Evolutionary conservation across 768 basidiomycete genomes (phyloP).

Genomic region (Rhizopogon vulgaris): DNA sequence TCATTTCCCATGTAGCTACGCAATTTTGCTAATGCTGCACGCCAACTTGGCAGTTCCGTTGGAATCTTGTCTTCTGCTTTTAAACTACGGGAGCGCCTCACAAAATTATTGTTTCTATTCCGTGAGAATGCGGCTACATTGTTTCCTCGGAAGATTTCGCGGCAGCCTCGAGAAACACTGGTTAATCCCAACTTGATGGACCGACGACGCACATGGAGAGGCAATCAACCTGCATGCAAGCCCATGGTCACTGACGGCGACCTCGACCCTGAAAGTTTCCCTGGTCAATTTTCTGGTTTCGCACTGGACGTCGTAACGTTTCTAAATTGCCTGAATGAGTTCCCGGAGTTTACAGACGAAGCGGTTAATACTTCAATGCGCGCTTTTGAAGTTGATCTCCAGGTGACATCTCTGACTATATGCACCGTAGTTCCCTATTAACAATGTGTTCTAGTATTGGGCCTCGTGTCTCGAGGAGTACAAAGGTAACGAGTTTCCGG

Average conservation of each 20-base stretch:
- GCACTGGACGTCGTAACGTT: constrained; percentile 47
- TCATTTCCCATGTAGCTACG: constrained; percentile 32
- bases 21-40: constrained; percentile 49
- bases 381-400: constrained; percentile 45
- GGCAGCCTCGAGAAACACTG: constrained; percentile 32
- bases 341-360: constrained; percentile 51
- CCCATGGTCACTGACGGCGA: constrained; percentile 33
- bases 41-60: constrained; percentile 50
- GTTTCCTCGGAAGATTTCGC: constrained; percentile 42
- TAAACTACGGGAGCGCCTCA: constrained; percentile 43
- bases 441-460: constrained; percentile 37
- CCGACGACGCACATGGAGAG: constrained; percentile 25
- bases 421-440: neutral
- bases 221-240: constrained; percentile 28
- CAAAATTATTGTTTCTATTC: constrained; percentile 45
- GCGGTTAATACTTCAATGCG: constrained; percentile 44
- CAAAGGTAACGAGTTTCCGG: constrained; percentile 28
- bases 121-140: constrained; percentile 52
- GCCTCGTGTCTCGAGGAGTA: constrained; percentile 44
- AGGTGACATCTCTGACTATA: constrained; percentile 23
- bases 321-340: constrained; percentile 48
- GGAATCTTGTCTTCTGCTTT: constrained; percentile 51
- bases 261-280: constrained; percentile 44
- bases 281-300: constrained; percentile 38
- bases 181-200: constrained; percentile 32